A percentile compares a stretch with the other conserved stretches of the same genome.
phyloP scores from a whole-genome alignment of 768 basidiomycete genomes.

The Kondoa subrosea region DNA sequence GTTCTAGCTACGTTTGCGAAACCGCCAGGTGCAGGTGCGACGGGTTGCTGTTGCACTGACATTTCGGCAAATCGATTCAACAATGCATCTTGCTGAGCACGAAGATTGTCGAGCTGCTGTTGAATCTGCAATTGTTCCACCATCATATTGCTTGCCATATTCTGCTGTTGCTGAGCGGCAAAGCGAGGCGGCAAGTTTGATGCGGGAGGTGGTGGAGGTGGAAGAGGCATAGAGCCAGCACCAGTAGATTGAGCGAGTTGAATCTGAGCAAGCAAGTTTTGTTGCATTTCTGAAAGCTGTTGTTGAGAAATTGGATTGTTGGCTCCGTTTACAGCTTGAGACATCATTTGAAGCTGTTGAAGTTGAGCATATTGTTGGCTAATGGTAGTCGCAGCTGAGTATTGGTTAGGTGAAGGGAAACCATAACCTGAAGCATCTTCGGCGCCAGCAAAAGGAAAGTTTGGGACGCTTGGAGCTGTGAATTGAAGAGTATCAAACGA shows the following conservation, averaged over 20 bases:
- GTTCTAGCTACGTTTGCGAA: constrained; percentile 4
- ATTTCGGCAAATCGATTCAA: constrained; percentile 80
- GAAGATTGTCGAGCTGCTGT: constrained; percentile 72
- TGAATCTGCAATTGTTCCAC: constrained; percentile 91
- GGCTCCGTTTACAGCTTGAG: constrained; percentile 8
- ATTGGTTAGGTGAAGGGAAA: neutral
- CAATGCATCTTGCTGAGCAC: constrained; percentile 75
- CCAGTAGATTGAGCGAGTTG: constrained; percentile 32
- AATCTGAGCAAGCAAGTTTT: constrained; percentile 37
- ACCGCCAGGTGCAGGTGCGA: neutral
- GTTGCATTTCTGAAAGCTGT: constrained; percentile 29
- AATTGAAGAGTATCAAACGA: neutral
- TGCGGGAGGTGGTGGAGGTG: neutral
- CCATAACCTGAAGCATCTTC: neutral
- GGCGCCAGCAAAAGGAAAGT: neutral
- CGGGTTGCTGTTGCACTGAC: constrained; percentile 40
- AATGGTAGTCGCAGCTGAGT: constrained; percentile 14
- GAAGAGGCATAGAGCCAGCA: constrained; percentile 29
- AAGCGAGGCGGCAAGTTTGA: constrained; percentile 2
- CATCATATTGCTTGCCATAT: constrained; percentile 50
- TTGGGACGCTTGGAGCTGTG: neutral
- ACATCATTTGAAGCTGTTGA: constrained; percentile 10
- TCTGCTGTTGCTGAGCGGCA: neutral
- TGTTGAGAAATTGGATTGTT: constrained; percentile 32
- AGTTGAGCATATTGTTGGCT: constrained; percentile 6